A percentile compares a stretch with the other conserved stretches of the same genome.
Conservation (phyloP, 1,284 basidiomycete genomes). For the Volvariella volvacea region DNA sequence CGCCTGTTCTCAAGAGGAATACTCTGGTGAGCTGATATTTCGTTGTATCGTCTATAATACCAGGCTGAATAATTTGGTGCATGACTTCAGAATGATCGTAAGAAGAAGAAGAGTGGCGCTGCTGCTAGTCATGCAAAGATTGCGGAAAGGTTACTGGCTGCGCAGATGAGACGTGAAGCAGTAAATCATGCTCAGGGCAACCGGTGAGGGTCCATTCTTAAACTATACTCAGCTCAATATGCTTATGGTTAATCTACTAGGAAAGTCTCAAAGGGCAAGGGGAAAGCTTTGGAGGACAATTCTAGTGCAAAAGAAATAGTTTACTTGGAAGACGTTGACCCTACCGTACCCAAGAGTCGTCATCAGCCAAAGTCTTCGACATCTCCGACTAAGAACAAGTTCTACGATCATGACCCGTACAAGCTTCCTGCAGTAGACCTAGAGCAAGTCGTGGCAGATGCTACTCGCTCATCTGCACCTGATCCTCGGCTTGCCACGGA, state of each 20-base stretch:
- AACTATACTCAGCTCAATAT: not conserved
- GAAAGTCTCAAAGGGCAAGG: conserved; percentile 23
- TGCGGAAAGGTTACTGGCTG: conserved; percentile 89
- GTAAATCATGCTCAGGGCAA: conserved; percentile 60
- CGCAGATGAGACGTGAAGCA: conserved; percentile 90
- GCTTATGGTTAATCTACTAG: not conserved
- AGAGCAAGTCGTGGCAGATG: conserved; percentile 52
- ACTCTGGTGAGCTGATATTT: conserved; percentile 64
- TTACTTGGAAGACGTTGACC: conserved; percentile 82
- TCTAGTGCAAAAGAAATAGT: conserved; percentile 41
- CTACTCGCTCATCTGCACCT: conserved; percentile 50
- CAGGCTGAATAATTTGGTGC: conserved; percentile 1
- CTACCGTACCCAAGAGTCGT: conserved; percentile 46
- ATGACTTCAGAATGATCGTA: conserved; percentile 65
- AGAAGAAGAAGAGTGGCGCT: conserved; percentile 84
- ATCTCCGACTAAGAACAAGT: conserved; percentile 53
- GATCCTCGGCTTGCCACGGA: conserved; percentile 93
- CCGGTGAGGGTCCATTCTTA: conserved; percentile 22
- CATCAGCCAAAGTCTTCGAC: conserved; percentile 33
- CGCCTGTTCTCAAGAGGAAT: conserved; percentile 78
- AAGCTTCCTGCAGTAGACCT: conserved; percentile 70
- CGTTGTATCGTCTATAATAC: not conserved
- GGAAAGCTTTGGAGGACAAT: conserved; percentile 29
- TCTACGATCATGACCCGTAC: conserved; percentile 81
- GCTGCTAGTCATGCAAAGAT: conserved; percentile 77